Base-by-base conservation (phyloP, 169 alveolate genomes). In the Cryptosporidium tyzzeri region DNA sequence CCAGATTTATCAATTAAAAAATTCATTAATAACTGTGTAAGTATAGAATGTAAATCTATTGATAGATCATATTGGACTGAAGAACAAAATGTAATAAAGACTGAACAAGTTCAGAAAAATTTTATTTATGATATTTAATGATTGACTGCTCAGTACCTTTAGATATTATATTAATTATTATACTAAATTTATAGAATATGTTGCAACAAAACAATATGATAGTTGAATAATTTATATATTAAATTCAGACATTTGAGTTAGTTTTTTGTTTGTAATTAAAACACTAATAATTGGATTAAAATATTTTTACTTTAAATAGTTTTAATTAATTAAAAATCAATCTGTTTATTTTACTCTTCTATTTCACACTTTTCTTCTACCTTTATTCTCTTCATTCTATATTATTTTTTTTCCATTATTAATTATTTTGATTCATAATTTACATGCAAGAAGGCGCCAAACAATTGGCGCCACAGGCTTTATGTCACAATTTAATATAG, bases 1-100 rank as follows among this genome's bases (percentile, higher is more conserved):
- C 87, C 87, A 8, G 62, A 80, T 14, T 37, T 80, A 39, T 80
- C 80, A 61, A 73, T 58, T 14, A 50, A 23, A 39, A 51, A 29
- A 73, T 73, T 73, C 23, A 73, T 73, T 29, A 55, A 31, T 33
- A 58, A 73, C 7, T 73, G 86, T 37, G 55, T 29, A 31, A 73
- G 58, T 23, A 73, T 73, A 2, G 86, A 73, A 55, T 3, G 23
- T 2, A 58, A 58, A 33, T 4, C 35, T 9, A 58, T 58, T 33
- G 44, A 31, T 23, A 73, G 55, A 26, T 73, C 70, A 14, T 35
- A 73, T 37, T 73, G 86, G 86, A 58, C 55, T 33, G 61, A 73
- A 31, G 86, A 73, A 16, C 86, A 73, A 55, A 73, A 73, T 9
- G 29, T n/a, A 55, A 12, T 26, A 48, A 70, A 39, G 21, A 69